Base-by-base conservation (phyloP, 2,329 filamentous ascomycete species). In the Aspergillus sojae region DNA sequence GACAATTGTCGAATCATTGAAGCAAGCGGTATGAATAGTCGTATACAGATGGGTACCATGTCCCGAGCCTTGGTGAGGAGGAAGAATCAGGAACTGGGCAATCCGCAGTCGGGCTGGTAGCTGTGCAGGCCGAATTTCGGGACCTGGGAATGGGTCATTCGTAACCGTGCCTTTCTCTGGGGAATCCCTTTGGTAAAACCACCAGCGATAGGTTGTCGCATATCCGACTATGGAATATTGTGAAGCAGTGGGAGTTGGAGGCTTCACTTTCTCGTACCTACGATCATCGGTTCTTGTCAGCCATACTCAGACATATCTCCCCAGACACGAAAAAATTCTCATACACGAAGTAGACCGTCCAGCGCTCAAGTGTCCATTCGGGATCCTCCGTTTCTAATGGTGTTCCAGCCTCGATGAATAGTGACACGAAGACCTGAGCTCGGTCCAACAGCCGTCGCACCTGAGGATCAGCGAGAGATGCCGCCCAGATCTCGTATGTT, bases 331-430 rank as follows among this genome's bases (percentile, higher is more conserved):
- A 56, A 36, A 10, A 7, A 19, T 45, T 21, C 7, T 60, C 77
- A 77, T 91, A 94, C 61, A 97, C 82, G 69, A 97, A 89, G 79
- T 93, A 98, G n/a, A 98, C 81, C 0, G 91, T 93, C 95, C 95
- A 99, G 71, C 94, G 87, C 65, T 93, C 87, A 23, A 90, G 79
- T 0, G 88, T 89, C 84, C 88, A 90, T 65, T 94, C 90, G 0
- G 90, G 85, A 58, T 91, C 85, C 45, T 93, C 88, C 2, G 90
- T 81, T 19, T 86, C 86, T 53, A 97, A 88, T 43, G 88, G 88
- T 5, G 88, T 91, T n/a, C 94, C 95, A 32, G 92, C 95, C 77
- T 99, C 96, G 65, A 99, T 97, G 76, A 93, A 96, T 64, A 98
- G 84, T 19, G 92, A 88, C 5, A 94, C 87, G 41, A 96, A 82